These are phyloP conservation scores for Rutstroemia sydowiana DNA, from an alignment of 2,329 filamentous ascomycete species.

Conservation along the genomic window DNA sequence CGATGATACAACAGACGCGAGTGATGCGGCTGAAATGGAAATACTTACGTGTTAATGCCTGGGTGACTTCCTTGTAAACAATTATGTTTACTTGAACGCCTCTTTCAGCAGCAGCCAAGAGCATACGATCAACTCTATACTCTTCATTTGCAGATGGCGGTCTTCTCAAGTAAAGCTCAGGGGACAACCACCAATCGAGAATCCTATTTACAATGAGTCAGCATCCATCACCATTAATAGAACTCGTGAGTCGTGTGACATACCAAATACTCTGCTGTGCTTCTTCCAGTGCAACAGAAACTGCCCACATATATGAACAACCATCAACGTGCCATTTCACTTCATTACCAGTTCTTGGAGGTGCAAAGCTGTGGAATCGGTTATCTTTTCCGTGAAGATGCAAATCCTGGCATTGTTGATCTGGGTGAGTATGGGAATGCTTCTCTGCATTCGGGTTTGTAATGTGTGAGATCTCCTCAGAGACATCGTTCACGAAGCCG, in stretches of 20 bases:
- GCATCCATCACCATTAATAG: background rate
- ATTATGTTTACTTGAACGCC: slow-evolving; percentile 81
- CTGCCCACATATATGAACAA: slow-evolving; percentile 78
- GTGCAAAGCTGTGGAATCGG: slow-evolving; percentile 63
- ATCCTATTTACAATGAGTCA: slow-evolving; percentile 47
- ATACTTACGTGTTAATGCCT: slow-evolving; percentile 68
- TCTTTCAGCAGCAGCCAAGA: slow-evolving; percentile 72
- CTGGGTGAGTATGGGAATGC: slow-evolving; percentile 40
- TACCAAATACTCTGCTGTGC: slow-evolving; percentile 59
- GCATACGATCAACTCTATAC: slow-evolving; percentile 77
- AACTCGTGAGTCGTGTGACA: too few relatives aligned
- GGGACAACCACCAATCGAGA: slow-evolving; percentile 84
- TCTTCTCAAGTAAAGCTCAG: slow-evolving; percentile 74
- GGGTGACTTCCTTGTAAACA: slow-evolving; percentile 86
- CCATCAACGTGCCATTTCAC: slow-evolving; percentile 87
- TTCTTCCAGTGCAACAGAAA: slow-evolving; percentile 70
- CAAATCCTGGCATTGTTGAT: slow-evolving; percentile 34
- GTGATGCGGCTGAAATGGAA: too few relatives aligned
- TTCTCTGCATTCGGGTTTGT: slow-evolving; percentile 30
- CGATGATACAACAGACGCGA: too few relatives aligned
- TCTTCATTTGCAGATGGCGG: slow-evolving; percentile 75
- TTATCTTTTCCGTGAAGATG: slow-evolving; percentile 41
- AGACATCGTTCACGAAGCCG: slow-evolving; percentile 16
- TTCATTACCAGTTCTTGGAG: slow-evolving; percentile 61
- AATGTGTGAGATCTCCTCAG: slow-evolving; percentile 13